Evolutionary conservation across 768 basidiomycete genomes (phyloP), one percentile per base, ranked within the genome.

Genomic region (Royoungia palumana): DNA sequence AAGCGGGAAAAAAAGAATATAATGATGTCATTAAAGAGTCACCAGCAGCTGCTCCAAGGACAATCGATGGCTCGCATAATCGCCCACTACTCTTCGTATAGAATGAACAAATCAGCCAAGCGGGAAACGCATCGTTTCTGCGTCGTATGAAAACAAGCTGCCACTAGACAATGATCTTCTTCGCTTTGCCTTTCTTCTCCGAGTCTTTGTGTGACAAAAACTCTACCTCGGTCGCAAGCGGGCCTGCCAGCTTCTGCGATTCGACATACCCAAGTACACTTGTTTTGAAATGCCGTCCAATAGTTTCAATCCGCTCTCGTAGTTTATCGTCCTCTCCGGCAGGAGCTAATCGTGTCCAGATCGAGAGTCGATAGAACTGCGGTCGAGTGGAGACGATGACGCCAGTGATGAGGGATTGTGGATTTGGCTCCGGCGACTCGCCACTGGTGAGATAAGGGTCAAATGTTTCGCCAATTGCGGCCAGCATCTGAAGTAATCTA

Each of bases 381-480:
- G 91, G 93, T 56, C 96, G 87, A 37, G 90, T 85, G 5, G 91
- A 94, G 39, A 97, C 87, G 60, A 99, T 98, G 44, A 96, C 94
- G 42, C 94, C 94, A 0, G 94, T 97, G 58, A 87, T 85, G 57
- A 91, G 73, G 32, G 85, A 83, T 55, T 76, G 75, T 8, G 73
- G 73, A 35, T 72, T 75, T 16, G 68, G 68, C 38, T 70, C 77
- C 53, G 66, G 52, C 16, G 66, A 17, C 60, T 69, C 56, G 74
- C 79, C 39, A 70, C 61, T 50, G 20, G 83, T 77, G 41, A 90
- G 78, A 46, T 84, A 80, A 14, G 94, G 92, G 70, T 98, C 96
- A 67, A 96, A 97, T 0, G 94, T 99, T 72, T 99, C 96, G 45
- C 96, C 96, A 57, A 99, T 99, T 38, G 95, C 96, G 51, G 96